A percentile compares a stretch with the other conserved stretches of the same genome.
phyloP scores from a whole-genome alignment of 768 basidiomycete genomes.

The Porphyrellus cyaneotinctus region DNA sequence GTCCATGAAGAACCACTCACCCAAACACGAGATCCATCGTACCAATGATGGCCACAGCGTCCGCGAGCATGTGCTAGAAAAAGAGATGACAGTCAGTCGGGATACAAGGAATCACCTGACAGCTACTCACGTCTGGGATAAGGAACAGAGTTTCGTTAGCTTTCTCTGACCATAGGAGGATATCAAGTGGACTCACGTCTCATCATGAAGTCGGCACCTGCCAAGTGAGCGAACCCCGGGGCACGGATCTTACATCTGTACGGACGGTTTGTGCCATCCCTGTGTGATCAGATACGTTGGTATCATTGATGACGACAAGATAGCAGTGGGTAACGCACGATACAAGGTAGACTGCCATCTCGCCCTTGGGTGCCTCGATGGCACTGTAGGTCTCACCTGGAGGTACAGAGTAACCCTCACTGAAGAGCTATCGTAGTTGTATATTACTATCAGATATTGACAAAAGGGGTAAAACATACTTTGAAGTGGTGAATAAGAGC shows the following conservation, averaged over 20 bases:
- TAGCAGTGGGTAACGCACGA: constrained; percentile 50
- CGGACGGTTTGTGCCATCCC: constrained; percentile 92
- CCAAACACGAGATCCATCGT: constrained; percentile 99
- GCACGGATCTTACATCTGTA: constrained; percentile 98
- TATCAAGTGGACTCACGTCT: constrained; percentile 55
- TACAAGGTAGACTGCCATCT: constrained; percentile 98
- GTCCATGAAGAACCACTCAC: constrained; percentile 42
- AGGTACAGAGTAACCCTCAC: constrained; percentile 95
- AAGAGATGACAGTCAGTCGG: constrained; percentile 27
- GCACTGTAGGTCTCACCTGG: constrained; percentile 95
- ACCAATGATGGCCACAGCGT: constrained; percentile 95
- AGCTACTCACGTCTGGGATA: constrained; percentile 35
- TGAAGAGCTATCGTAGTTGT: constrained; percentile 63
- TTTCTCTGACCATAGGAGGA: background rate
- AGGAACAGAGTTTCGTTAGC: constrained; percentile 1
- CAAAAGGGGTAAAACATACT: constrained; percentile 33
- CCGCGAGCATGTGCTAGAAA: constrained; percentile 81
- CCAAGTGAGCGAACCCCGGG: constrained; percentile 93
- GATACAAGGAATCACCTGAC: background rate
- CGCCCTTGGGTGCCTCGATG: constrained; percentile 98
- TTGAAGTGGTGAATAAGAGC: constrained; percentile 98
- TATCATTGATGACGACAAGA: background rate
- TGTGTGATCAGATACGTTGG: constrained; percentile 23
- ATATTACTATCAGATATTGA: background rate
- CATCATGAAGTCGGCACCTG: constrained; percentile 98